Percentiles rank a stretch among this genome's conserved stretches.
phyloP scores from a whole-genome alignment of 1,284 basidiomycete species.

The Sporisorium reilianum region DNA sequence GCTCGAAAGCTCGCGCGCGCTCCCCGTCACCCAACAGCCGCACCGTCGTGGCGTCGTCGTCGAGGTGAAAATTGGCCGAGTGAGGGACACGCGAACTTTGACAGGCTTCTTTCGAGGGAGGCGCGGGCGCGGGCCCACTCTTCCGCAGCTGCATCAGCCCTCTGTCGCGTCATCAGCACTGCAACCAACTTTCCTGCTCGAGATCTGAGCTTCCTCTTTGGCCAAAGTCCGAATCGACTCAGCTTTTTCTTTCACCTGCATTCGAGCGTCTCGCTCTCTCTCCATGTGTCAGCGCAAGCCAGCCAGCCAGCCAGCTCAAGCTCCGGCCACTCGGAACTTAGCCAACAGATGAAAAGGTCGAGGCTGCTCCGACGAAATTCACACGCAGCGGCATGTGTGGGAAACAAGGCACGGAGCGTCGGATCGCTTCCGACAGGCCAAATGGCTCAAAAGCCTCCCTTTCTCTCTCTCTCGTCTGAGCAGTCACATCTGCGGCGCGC shows the following conservation, averaged over 20 bases:
- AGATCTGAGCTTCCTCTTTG: background rate
- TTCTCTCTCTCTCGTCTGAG: background rate
- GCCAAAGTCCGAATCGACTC: background rate
- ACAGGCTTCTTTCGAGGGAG: background rate
- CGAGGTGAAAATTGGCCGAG: background rate
- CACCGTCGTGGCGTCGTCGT: conserved; percentile 2
- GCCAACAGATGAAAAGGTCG: background rate
- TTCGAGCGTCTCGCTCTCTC: background rate
- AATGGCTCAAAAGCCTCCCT: background rate
- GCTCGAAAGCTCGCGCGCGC: background rate
- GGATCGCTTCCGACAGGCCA: conserved; percentile 8
- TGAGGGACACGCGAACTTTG: background rate
- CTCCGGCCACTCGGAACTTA: background rate
- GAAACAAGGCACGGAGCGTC: background rate
- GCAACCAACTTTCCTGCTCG: background rate
- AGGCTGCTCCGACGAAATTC: background rate
- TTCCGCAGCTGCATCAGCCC: background rate
- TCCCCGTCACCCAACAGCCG: background rate
- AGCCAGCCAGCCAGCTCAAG: too few species aligned
- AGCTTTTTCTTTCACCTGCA: background rate
- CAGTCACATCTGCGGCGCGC: background rate
- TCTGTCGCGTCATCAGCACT: background rate
- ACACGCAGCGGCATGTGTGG: background rate
- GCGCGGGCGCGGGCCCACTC: background rate
- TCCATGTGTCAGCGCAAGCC: background rate